These are phyloP conservation scores for Globisporangium okanoganense DNA, from an alignment of 352 stramenopile species.

Conservation along the genomic window DNA sequence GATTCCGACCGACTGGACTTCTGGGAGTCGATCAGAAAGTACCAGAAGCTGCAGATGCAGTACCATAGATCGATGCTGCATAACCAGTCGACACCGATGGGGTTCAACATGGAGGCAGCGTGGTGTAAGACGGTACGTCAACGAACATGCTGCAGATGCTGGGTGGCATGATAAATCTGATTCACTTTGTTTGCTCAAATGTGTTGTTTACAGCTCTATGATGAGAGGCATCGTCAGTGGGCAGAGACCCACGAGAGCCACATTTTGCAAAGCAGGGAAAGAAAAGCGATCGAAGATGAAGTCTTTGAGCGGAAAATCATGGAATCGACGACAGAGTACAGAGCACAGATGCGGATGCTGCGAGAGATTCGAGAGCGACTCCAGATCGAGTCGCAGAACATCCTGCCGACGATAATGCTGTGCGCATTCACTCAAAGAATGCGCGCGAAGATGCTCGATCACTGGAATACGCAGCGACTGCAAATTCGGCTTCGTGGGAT, in stretches of 20 bases:
- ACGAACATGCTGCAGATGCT: not conserved
- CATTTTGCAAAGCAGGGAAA: constrained; percentile 22
- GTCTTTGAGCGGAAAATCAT: constrained; percentile 39
- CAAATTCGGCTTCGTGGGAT: constrained; percentile 35
- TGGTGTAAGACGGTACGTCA: constrained; percentile 41
- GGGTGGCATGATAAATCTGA: not conserved
- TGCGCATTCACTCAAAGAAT: constrained; percentile 43
- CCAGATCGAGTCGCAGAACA: constrained; percentile 28
- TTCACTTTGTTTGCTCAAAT: not conserved
- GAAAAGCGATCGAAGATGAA: constrained; percentile 47
- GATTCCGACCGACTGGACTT: constrained; percentile 38
- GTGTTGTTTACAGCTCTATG: constrained; percentile 27
- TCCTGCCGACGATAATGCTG: constrained; percentile 45
- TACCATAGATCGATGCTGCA: constrained; percentile 24
- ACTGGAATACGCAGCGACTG: constrained; percentile 37
- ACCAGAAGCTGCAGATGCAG: constrained; percentile 38
- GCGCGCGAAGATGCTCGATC: constrained; percentile 22
- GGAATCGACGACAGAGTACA: constrained; percentile 42
- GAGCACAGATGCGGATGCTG: constrained; percentile 38
- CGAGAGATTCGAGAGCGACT: constrained; percentile 33
- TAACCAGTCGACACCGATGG: constrained; percentile 38
- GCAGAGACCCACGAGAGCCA: constrained; percentile 32
- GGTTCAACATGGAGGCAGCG: constrained; percentile 56
- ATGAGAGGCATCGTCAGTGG: constrained; percentile 41
- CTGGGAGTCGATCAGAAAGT: constrained; percentile 39